Evolutionary conservation across 768 basidiomycete genomes (phyloP), one percentile per base, ranked within the genome.

Genomic region (Imleria badia): DNA sequence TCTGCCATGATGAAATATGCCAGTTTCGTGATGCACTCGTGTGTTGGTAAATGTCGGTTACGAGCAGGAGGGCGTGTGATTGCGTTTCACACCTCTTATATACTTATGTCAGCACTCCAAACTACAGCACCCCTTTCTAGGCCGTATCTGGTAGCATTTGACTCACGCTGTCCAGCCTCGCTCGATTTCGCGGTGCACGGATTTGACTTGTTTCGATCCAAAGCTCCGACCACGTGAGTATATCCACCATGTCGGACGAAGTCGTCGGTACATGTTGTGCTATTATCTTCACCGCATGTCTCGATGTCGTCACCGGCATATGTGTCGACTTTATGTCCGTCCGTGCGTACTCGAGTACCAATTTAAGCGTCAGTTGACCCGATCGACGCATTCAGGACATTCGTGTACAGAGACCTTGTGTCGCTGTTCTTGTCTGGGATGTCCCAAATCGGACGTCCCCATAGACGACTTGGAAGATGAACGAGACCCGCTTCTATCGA

Each of bases 391-490:
- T 26, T n/a, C 51, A 69, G 70, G 53, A 50, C 68, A 52, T 17
- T 13, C 51, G 17, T 70, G 63, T 10, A 67, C 70, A 2, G 60
- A 66, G 58, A 58, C 57, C 0, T 4, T 72, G 13, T 70, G 70
- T 51, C 46, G 36, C 12, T 71, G 63, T 40, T 44, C 62, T 9
- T 64, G 66, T 45, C 30, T 35, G 9, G 47, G 29, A 9, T 48
- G 52, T 19, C 41, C 17, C 14, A 38, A 5, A 33, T 13, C 42
- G 1, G 30, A 46, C 26, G n/a, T 8, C 9, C 10, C 22, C 5
- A 17, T 30, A 41, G 61, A 68, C n/a, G 56, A 50, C 22, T 30
- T 8, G 19, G 44, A 43, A 30, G 52, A 55, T 10, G 68, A 69
- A 52, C 63, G 50, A 17, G 52, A 48, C 12, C 63, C 68, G 1